These are phyloP conservation scores for Phialophora chinensis DNA, from an alignment of 2,329 filamentous ascomycete genomes.

Conservation along the genomic window DNA sequence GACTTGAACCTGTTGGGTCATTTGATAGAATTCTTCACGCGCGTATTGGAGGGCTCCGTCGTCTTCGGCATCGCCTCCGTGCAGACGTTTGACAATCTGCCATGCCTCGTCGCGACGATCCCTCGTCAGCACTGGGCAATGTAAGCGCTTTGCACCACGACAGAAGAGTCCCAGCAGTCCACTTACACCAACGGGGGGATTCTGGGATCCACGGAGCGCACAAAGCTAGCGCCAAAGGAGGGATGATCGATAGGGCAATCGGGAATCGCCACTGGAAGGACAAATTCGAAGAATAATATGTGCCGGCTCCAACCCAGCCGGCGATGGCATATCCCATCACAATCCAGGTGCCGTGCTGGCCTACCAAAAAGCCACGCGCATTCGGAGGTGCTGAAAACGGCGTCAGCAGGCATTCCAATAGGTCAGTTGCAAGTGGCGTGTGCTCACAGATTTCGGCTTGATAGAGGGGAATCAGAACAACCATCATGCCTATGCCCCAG, in stretches of 20 bases:
- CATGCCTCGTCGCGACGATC: constrained; percentile 55
- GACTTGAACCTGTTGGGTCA: constrained; percentile 34
- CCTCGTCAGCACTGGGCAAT: constrained; percentile 46
- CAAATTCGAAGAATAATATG: constrained; percentile 51
- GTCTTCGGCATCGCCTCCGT: constrained; percentile 38
- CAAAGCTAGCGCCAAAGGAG: constrained; percentile 49
- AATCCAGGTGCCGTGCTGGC: constrained; percentile 55
- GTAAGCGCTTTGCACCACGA: not conserved
- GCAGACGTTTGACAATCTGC: constrained; percentile 50
- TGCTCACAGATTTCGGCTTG: constrained; percentile 43
- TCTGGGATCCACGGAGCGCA: constrained; percentile 53
- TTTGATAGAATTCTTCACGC: constrained; percentile 36
- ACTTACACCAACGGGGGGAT: constrained; percentile 57
- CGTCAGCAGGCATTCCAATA: not conserved
- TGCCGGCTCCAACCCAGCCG: constrained; percentile 54
- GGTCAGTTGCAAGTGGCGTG: not conserved
- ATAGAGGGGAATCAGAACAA: constrained; percentile 31
- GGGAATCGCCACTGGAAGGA: constrained; percentile 56
- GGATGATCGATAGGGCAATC: constrained; percentile 50
- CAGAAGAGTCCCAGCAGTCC: not conserved
- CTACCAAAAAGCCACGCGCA: constrained; percentile 53
- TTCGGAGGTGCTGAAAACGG: constrained; percentile 26
- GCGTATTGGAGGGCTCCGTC: constrained; percentile 31
- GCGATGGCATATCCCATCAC: constrained; percentile 56
- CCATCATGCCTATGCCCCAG: constrained; percentile 35